These are phyloP conservation scores for Gaultheria prostrata DNA, from an alignment of 148 eudicot species.

Conservation along the genomic window DNA sequence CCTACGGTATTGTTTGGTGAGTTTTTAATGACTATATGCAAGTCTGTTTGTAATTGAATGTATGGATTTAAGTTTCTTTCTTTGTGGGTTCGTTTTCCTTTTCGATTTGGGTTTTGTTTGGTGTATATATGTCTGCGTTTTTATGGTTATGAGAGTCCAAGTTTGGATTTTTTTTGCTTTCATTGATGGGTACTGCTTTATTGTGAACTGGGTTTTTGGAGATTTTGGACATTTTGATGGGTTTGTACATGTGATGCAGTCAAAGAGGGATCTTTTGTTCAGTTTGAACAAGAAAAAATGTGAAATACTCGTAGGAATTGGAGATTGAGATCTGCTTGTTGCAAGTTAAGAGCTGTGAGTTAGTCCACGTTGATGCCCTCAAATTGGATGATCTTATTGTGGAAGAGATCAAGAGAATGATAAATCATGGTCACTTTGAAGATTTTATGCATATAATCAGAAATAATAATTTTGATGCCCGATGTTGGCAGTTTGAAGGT, in stretches of 20 bases:
- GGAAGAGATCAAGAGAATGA: neutral
- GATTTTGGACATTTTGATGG: neutral
- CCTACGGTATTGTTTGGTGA: slow-evolving; percentile 85
- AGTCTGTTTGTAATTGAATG: neutral
- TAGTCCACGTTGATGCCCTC: neutral
- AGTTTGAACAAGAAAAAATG: neutral
- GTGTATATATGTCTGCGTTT: neutral
- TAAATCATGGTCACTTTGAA: neutral
- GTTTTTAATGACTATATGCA: neutral
- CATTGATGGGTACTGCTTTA: slow-evolving; percentile 5
- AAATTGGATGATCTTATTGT: neutral
- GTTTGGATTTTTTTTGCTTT: neutral
- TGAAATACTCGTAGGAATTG: neutral
- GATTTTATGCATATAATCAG: neutral
- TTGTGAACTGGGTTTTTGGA: neutral
- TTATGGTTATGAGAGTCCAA: neutral
- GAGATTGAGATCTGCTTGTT: neutral
- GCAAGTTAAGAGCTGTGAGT: slow-evolving; percentile 1
- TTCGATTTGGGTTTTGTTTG: neutral
- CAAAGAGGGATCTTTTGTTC: neutral
- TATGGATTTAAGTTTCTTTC: neutral
- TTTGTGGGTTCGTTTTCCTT: neutral
- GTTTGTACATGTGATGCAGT: neutral
- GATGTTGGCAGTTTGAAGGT: neutral
- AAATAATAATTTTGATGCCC: neutral